Percentiles rank a stretch among this genome's conserved stretches.
phyloP scores from a whole-genome alignment of 345 rosid genomes.

The Brassica cretica region DNA sequence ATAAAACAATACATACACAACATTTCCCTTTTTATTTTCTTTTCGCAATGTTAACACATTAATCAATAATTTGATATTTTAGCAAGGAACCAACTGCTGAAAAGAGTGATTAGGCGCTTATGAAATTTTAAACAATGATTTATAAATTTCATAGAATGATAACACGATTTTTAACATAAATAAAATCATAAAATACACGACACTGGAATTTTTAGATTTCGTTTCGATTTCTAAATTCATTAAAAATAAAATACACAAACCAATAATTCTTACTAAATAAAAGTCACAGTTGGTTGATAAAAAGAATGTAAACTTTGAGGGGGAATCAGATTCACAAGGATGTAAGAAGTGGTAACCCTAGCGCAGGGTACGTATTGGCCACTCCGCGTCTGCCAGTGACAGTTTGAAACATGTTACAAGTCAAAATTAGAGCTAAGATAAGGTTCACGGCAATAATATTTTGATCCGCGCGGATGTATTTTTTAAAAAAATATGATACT shows the following conservation, averaged over 20 bases:
- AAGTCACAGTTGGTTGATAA: constrained; percentile 23
- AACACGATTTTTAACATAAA: neutral
- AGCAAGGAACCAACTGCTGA: constrained; percentile 1
- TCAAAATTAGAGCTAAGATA: too few species aligned
- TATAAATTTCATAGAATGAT: neutral
- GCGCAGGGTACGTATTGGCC: constrained; percentile 42
- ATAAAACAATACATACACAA: neutral
- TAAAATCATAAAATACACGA: neutral
- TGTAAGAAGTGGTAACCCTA: constrained; percentile 61
- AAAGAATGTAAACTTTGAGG: constrained; percentile 11
- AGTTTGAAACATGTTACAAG: too few species aligned
- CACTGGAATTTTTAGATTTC: neutral
- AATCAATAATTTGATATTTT: neutral
- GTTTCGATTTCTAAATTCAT: neutral
- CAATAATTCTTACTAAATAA: neutral
- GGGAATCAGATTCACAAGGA: constrained; percentile 44
- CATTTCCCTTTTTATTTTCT: neutral
- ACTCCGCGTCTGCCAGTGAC: too few species aligned
- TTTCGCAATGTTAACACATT: neutral
- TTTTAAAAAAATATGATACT: too few species aligned
- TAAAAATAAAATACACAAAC: neutral
- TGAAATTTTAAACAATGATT: neutral
- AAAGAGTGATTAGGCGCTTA: neutral
- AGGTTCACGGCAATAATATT: too few species aligned
- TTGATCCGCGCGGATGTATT: too few species aligned